Evolutionary conservation across 176 grass and related monocot species (phyloP).

Genomic region (Cenchrus americanus): DNA sequence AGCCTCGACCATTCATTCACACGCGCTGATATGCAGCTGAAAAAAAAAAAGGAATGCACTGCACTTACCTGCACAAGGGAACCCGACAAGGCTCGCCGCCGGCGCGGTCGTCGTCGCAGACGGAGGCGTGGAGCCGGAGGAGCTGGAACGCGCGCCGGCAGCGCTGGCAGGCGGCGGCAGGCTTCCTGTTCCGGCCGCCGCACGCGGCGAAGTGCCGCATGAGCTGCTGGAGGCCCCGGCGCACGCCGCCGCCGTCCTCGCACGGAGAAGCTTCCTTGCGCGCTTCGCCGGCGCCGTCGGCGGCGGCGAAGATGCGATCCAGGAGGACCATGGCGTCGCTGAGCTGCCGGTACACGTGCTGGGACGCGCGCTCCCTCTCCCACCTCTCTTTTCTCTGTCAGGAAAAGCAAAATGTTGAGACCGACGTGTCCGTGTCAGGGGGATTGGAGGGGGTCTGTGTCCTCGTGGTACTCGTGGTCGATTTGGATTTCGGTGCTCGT

Average conservation of each 20-base stretch:
- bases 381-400: slow-evolving; percentile 69
- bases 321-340: slow-evolving; percentile 68
- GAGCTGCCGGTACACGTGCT: slow-evolving; percentile 65
- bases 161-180: slow-evolving; percentile 49
- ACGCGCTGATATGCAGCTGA: neutral
- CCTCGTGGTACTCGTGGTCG: neutral
- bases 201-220: slow-evolving; percentile 61
- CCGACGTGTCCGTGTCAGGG: neutral
- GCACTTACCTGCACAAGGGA: slow-evolving; percentile 62
- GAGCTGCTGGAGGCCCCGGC: slow-evolving; percentile 52
- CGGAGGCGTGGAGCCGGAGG: slow-evolving; percentile 73
- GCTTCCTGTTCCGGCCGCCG: slow-evolving; percentile 14
- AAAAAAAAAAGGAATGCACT: neutral
- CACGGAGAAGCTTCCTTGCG: neutral
- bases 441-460: neutral
- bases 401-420: neutral
- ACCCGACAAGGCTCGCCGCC: slow-evolving; percentile 48
- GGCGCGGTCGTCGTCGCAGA: slow-evolving; percentile 43
- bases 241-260: slow-evolving; percentile 16
- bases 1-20: slow-evolving; percentile 7
- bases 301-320: slow-evolving; percentile 39
- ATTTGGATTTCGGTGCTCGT: neutral
- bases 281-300: neutral
- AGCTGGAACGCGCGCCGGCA: slow-evolving; percentile 64
- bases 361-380: slow-evolving; percentile 46